Evolutionary conservation across 1,284 basidiomycete genomes (phyloP), one percentile per base, ranked within the genome.

Genomic region (Phenoliferia sp.): DNA sequence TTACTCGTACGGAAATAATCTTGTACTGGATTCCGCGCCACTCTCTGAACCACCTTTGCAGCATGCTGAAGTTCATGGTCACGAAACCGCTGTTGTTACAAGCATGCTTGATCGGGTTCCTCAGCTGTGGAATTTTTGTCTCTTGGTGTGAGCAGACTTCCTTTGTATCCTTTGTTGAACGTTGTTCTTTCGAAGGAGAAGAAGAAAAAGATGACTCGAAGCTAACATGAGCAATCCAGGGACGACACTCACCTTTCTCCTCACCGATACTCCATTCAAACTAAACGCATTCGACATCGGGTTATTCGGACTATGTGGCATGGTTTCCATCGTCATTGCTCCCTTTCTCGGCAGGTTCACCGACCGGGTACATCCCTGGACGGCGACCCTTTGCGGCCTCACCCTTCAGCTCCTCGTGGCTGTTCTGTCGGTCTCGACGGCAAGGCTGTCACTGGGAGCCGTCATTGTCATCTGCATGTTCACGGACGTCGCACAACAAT

Each of bases 231-330:
- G n/a, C n/a, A n/a, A n/a, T n/a, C n/a, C n/a, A 56, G 28, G 58
- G 58, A 59, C 58, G 3, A 59, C 58, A 3, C 35, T 59, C 34
- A 59, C 58, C 34, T 59, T 59, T 36, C 35, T 59, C 9, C 58
- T 59, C 34, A 10, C 58, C 58, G 58, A 28, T 26, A 19, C 34
- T 3, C 58, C 58, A 1, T 59, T 59, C 16, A 9, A 36, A 3
- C 44, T 36, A 34, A 59, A 59, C 58, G 32, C 58, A 16, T 59
- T 59, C 58, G 35, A 36, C n/a, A 59, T 59, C 34, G 58, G 58
- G 1, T 36, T 59, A 34, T 59, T 59, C n/a, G 58, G 34, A n/a
- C n/a, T 59, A n/a, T 59, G 58, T 28, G 58, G 58, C 3, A 39
- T 59, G 9, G 34, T 26, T 2, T 36, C 34, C 4, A 59, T 59